Evolutionary conservation across 257 asterid species (phyloP).

Genomic region (Cynanchum wilfordii): DNA sequence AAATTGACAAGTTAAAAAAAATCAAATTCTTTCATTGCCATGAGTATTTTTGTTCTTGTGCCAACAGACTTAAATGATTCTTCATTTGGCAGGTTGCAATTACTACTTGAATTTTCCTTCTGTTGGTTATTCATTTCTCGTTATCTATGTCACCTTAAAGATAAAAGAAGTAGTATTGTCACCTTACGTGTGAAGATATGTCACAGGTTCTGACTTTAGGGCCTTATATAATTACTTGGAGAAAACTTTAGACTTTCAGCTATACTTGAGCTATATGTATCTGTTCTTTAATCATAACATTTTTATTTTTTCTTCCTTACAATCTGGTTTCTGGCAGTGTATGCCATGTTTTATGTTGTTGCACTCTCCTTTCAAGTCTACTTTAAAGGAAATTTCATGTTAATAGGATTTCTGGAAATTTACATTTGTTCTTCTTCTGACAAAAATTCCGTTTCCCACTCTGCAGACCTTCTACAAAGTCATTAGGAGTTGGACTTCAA

Average conservation of each 20-base stretch:
- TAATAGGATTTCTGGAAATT: neutral
- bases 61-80: neutral
- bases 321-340: neutral
- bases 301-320: neutral
- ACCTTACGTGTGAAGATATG: neutral
- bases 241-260: neutral
- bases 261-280: neutral
- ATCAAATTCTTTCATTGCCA: too few relatives aligned
- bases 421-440: neutral
- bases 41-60: neutral
- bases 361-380: neutral
- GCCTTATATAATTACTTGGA: neutral
- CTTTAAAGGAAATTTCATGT: neutral
- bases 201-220: neutral
- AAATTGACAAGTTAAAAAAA: too few relatives aligned
- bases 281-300: neutral
- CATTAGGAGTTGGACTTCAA: constrained; percentile 95
- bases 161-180: neutral
- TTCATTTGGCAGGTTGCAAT: neutral
- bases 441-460: constrained; percentile 12
- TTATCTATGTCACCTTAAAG: neutral
- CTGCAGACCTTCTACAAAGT: constrained; percentile 86
- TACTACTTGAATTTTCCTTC: neutral
- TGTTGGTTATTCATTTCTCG: neutral
- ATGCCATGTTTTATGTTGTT: neutral